These are phyloP conservation scores for Candida tunisiensis DNA, from an alignment of 1,139 yeast species.

Conservation along the genomic window DNA sequence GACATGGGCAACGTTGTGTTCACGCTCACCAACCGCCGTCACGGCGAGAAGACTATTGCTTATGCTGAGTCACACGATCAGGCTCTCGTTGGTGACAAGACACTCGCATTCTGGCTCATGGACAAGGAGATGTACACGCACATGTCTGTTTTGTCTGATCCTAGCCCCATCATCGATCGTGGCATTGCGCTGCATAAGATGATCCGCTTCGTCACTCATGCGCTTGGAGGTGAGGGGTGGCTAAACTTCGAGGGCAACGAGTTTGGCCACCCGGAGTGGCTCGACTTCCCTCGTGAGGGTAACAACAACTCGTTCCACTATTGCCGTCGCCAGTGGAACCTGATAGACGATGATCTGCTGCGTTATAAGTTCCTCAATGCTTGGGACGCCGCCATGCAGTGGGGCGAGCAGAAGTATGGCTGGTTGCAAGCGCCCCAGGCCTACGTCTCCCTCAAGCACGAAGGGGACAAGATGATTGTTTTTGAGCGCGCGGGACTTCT, in stretches of 20 bases:
- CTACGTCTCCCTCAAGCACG: conserved; percentile 76
- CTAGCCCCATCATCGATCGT: conserved; percentile 68
- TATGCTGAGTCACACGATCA: conserved; percentile 96
- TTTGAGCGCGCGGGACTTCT: conserved; percentile 78
- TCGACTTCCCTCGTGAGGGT: conserved; percentile 88
- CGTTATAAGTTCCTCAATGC: conserved; percentile 62
- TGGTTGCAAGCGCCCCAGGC: conserved; percentile 72
- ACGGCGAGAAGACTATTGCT: conserved; percentile 78
- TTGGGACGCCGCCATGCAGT: conserved; percentile 78
- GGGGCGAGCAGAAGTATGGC: conserved; percentile 46
- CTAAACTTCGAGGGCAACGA: conserved; percentile 95
- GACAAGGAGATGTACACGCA: conserved; percentile 96
- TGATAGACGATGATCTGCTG: conserved; percentile 62
- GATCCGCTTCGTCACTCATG: conserved; percentile 72
- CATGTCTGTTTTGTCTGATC: conserved; percentile 63
- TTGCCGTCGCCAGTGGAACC: conserved; percentile 86
- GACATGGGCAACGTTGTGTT: conserved; percentile 65
- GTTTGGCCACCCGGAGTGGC: conserved; percentile 98
- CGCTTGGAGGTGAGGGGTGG: conserved; percentile 92
- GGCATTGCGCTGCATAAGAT: conserved; percentile 83
- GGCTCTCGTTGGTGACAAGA: conserved; percentile 93
- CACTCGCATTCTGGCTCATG: conserved; percentile 96
- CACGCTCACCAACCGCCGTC: conserved; percentile 77
- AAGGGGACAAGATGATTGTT: conserved; percentile 71
- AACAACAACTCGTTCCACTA: conserved; percentile 81